Conservation (phyloP, 2,329 filamentous ascomycete genomes). For the Xylaria sp. region DNA sequence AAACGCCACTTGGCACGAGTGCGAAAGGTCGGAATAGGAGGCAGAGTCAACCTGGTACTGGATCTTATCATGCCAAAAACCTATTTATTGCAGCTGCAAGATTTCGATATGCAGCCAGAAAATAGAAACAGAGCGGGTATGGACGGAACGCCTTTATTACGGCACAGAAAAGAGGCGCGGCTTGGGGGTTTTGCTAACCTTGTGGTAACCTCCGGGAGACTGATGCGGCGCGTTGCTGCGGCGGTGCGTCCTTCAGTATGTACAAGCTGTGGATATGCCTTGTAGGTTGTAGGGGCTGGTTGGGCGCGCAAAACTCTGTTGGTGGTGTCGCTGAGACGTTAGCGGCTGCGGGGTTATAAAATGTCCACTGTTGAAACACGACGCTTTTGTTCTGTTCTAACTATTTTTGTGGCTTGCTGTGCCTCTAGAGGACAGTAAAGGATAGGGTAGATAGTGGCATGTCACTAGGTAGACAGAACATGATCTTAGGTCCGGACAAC, state of each 20-base stretch:
- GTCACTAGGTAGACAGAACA: conserved; percentile 35
- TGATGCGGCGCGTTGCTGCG: conserved; percentile 25
- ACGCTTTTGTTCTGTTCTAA: conserved; percentile 22
- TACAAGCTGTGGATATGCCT: conserved; percentile 40
- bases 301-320: conserved; percentile 24
- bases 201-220: conserved; percentile 24
- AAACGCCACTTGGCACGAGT: conserved; percentile 20
- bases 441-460: conserved; percentile 22
- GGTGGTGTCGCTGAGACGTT: conserved; percentile 26
- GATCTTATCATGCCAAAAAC: conserved; percentile 44
- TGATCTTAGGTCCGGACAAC: conserved; percentile 27
- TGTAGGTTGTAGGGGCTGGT: conserved; percentile 30
- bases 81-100: conserved; percentile 47
- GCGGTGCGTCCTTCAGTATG: conserved; percentile 34
- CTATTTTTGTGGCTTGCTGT: conserved; percentile 17
- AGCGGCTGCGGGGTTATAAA: conserved; percentile 35
- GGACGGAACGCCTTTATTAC: conserved; percentile 13
- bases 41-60: conserved; percentile 34
- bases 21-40: neutral
- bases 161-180: conserved; percentile 13
- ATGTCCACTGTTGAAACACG: conserved; percentile 23
- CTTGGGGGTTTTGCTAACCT: conserved; percentile 37
- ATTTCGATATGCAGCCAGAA: conserved; percentile 43
- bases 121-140: conserved; percentile 43
- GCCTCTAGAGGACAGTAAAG: conserved; percentile 23